Conservation (phyloP, 352 stramenopile species). For the Peronospora destructor region DNA sequence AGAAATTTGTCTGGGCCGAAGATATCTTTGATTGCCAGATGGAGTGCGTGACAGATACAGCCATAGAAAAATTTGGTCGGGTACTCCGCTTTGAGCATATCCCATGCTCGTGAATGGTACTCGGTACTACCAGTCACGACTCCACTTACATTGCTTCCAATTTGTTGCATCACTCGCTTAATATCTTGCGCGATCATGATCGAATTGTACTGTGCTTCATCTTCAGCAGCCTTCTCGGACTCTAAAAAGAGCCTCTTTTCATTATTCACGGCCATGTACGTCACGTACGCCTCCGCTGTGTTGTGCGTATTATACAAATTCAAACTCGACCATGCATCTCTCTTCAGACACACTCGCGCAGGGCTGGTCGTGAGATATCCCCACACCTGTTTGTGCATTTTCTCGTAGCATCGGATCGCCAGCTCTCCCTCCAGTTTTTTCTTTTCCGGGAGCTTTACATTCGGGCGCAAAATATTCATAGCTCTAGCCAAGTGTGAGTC, state of each 20-base stretch:
- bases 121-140: slow-evolving; percentile 72
- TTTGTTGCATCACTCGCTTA: slow-evolving; percentile 72
- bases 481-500: slow-evolving; percentile 64
- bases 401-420: slow-evolving; percentile 68
- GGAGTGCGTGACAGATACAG: slow-evolving; percentile 73
- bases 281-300: slow-evolving; percentile 60
- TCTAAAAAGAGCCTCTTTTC: slow-evolving; percentile 79
- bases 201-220: slow-evolving; percentile 64
- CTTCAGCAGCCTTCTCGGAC: slow-evolving; percentile 50
- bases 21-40: slow-evolving; percentile 79
- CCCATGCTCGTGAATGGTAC: slow-evolving; percentile 67
- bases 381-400: slow-evolving; percentile 84
- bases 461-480: slow-evolving; percentile 47
- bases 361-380: slow-evolving; percentile 52
- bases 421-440: slow-evolving; percentile 62
- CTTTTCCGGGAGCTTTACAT: slow-evolving; percentile 59
- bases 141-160: slow-evolving; percentile 59
- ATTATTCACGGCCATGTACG: slow-evolving; percentile 73
- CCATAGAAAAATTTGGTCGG: slow-evolving; percentile 85
- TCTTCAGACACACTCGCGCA: slow-evolving; percentile 64
- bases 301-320: slow-evolving; percentile 75
- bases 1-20: slow-evolving; percentile 65
- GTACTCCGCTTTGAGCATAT: slow-evolving; percentile 79
- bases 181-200: slow-evolving; percentile 81
- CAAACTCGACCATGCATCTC: slow-evolving; percentile 72